phyloP scores from a whole-genome alignment of 495 filamentous ascomycete genomes.

The Penicillium arizonense region DNA sequence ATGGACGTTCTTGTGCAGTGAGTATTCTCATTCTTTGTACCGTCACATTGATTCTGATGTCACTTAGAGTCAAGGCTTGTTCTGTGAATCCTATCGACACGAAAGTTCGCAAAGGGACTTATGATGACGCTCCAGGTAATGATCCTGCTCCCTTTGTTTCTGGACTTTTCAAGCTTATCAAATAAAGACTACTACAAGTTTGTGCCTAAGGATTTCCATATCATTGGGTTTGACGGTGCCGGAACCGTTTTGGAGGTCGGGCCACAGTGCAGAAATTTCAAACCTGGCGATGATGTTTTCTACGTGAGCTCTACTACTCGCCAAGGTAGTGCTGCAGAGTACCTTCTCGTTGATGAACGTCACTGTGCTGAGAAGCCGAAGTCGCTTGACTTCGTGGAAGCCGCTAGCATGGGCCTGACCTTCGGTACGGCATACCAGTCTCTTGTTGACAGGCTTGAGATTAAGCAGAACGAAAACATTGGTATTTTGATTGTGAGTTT shows the following conservation, averaged over 20 bases:
- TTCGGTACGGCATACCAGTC: slow-evolving; percentile 35
- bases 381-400: slow-evolving; percentile 23
- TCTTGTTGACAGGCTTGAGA: slow-evolving; percentile 31
- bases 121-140: slow-evolving; percentile 31
- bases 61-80: slow-evolving; percentile 10
- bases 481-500: slow-evolving; percentile 25
- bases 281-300: slow-evolving; percentile 28
- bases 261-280: slow-evolving; percentile 19
- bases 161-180: no score
- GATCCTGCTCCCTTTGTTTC: neutral
- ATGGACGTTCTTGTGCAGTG: slow-evolving; percentile 26
- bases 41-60: neutral
- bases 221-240: slow-evolving; percentile 32
- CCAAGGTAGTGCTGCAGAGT: slow-evolving; percentile 14
- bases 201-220: slow-evolving; percentile 22
- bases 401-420: slow-evolving; percentile 33
- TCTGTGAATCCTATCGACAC: slow-evolving; percentile 35
- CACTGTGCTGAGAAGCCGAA: slow-evolving; percentile 18
- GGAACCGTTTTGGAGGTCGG: slow-evolving; percentile 26
- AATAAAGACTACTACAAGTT: slow-evolving; percentile 24
- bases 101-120: slow-evolving; percentile 30
- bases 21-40: slow-evolving; percentile 7
- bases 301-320: slow-evolving; percentile 26
- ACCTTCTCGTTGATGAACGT: neutral
- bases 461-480: slow-evolving; percentile 25